A percentile compares a stretch with the other conserved stretches of the same genome.
Evolutionary conservation across 192 early-diverging fungal genomes (phyloP).

Genomic region (Umbelopsis sp.): DNA sequence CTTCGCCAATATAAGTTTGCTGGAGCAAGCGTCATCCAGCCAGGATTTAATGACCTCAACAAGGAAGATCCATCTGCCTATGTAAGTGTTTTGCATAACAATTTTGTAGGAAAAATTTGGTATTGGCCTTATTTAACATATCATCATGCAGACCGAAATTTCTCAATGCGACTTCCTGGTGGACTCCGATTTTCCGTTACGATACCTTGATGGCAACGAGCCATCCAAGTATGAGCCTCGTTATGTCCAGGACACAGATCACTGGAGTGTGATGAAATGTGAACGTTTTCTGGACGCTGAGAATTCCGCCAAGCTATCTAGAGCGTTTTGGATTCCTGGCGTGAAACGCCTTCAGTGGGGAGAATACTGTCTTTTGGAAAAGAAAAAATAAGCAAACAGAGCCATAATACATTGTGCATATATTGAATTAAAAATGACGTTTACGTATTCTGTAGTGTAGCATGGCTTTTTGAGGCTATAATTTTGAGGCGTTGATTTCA

Average conservation of each 20-base stretch:
- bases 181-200: slow-evolving; percentile 49
- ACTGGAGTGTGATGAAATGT: slow-evolving; percentile 64
- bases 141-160: slow-evolving; percentile 42
- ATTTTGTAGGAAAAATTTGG: too few species aligned
- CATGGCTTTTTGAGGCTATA: neutral
- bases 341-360: slow-evolving; percentile 56
- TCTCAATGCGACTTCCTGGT: slow-evolving; percentile 67
- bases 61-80: slow-evolving; percentile 60
- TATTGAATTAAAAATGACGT: neutral
- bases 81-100: slow-evolving; percentile 44
- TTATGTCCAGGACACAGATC: slow-evolving; percentile 52
- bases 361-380: slow-evolving; percentile 61
- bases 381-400: slow-evolving; percentile 2
- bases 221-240: slow-evolving; percentile 31
- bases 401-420: neutral
- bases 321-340: slow-evolving; percentile 60
- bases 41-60: slow-evolving; percentile 72
- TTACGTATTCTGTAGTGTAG: neutral
- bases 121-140: neutral
- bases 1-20: slow-evolving; percentile 19
- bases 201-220: neutral
- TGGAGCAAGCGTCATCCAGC: slow-evolving; percentile 39
- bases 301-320: slow-evolving; percentile 43
- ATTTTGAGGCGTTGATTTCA: neutral
- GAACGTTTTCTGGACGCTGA: slow-evolving; percentile 65